Conservation (phyloP, 1,284 basidiomycete genomes). For the Ceratobasidium sp. region DNA sequence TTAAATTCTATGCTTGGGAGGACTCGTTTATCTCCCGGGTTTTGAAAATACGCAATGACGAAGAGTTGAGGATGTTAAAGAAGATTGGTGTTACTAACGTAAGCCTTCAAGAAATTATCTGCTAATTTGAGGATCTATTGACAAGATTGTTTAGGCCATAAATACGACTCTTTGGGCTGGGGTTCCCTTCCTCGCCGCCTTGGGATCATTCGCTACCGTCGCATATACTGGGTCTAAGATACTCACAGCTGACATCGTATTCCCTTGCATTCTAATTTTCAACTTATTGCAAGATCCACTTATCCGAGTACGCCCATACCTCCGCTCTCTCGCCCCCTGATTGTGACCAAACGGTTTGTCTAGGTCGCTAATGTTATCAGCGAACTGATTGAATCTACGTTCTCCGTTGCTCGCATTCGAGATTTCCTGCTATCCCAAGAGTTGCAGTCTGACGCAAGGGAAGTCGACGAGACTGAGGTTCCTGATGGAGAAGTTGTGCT, state of each 20-base stretch:
- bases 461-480: constrained; percentile 56
- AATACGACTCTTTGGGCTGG: no score
- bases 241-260: no score
- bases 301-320: no score
- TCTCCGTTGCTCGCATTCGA: constrained; percentile 85
- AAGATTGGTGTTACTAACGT: constrained; percentile 84
- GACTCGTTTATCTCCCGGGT: constrained; percentile 84
- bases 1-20: constrained; percentile 90
- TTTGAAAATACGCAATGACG: constrained; percentile 84
- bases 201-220: no score
- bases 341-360: no score
- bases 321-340: no score
- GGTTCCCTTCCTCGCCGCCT: no score
- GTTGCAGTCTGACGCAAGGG: constrained; percentile 80
- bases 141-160: constrained; percentile 44
- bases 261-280: no score
- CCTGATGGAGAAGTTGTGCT: constrained; percentile 62
- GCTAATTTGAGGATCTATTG: neutral
- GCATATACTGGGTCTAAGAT: no score
- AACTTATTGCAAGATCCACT: no score
- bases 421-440: constrained; percentile 84
- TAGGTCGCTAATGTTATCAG: no score
- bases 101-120: constrained; percentile 49
- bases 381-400: no score
- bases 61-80: constrained; percentile 84